phyloP scores from a whole-genome alignment of 441 rosid genomes.

The Pelargonium citronellum region DNA sequence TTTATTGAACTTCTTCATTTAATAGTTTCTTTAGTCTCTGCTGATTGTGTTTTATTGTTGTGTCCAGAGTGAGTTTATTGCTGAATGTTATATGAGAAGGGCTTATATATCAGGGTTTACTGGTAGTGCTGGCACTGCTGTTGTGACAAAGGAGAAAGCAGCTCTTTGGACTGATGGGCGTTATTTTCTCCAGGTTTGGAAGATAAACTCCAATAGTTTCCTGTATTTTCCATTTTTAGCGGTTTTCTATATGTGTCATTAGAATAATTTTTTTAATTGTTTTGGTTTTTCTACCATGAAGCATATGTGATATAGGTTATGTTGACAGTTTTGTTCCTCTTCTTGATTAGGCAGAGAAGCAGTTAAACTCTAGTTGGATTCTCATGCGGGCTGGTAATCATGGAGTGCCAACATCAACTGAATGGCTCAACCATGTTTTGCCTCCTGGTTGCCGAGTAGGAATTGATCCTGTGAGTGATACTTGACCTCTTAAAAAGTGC shows the following conservation, averaged over 20 bases:
- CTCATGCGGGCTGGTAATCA: conserved; percentile 90
- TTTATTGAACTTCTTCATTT: not conserved
- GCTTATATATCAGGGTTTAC: conserved; percentile 79
- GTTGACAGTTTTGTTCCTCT: conserved; percentile 12
- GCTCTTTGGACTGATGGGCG: conserved; percentile 98
- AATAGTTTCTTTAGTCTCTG: not conserved
- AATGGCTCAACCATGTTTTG: conserved; percentile 84
- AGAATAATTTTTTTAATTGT: not conserved
- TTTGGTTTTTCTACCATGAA: conserved; percentile 6
- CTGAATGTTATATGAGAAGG: conserved; percentile 84
- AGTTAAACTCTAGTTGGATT: conserved; percentile 69
- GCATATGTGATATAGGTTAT: not conserved
- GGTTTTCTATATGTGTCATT: not conserved
- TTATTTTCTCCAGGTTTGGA: conserved; percentile 87
- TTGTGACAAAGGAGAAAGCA: conserved; percentile 85
- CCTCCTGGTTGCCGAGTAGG: conserved; percentile 86
- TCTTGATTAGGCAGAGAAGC: conserved; percentile 73
- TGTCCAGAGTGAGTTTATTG: conserved; percentile 86
- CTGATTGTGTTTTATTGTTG: conserved; percentile 16
- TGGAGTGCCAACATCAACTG: conserved; percentile 75
- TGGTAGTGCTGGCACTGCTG: conserved; percentile 90
- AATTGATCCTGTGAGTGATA: conserved; percentile 82
- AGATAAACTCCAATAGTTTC: not conserved
- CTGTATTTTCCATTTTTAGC: not conserved
- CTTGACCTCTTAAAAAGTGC: conserved; percentile 26